These are phyloP conservation scores for Rosa hybrid DNA, from an alignment of 331 rosid genomes.

Conservation along the genomic window DNA sequence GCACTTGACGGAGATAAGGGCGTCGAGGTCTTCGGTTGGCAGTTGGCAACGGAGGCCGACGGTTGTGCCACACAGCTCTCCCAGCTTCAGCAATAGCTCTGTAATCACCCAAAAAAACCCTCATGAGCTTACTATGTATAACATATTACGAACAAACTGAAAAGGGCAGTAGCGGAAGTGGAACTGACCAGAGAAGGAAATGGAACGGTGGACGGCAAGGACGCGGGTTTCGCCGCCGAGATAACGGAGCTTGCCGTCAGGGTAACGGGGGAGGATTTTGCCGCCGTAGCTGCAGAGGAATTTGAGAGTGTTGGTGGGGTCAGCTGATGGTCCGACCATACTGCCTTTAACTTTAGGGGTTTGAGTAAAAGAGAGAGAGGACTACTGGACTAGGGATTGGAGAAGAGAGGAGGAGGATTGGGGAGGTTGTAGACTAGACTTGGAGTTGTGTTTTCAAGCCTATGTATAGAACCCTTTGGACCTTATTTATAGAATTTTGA, in stretches of 20 bases:
- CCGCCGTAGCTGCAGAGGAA: slow-evolving; percentile 94
- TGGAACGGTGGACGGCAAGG: slow-evolving; percentile 68
- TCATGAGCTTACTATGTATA: slow-evolving; percentile 21
- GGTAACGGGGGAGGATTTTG: slow-evolving; percentile 87
- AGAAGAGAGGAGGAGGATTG: background rate
- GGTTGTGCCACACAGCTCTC: slow-evolving; percentile 62
- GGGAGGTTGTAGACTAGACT: slow-evolving; percentile 18
- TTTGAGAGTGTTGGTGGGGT: slow-evolving; percentile 44
- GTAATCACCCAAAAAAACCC: slow-evolving; percentile 26
- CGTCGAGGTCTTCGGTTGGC: slow-evolving; percentile 90
- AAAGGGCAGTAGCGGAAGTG: background rate
- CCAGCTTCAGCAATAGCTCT: slow-evolving; percentile 73
- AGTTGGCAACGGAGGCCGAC: slow-evolving; percentile 84
- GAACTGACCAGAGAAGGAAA: slow-evolving; percentile 71
- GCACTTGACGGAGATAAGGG: slow-evolving; percentile 79
- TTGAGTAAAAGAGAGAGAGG: background rate
- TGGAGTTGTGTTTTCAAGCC: slow-evolving; percentile 66
- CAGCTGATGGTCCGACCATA: slow-evolving; percentile 49
- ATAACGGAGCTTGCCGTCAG: slow-evolving; percentile 95
- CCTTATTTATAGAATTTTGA: slow-evolving; percentile 59
- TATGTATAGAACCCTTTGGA: slow-evolving; percentile 30
- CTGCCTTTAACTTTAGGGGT: slow-evolving; percentile 10
- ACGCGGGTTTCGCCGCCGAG: slow-evolving; percentile 92
- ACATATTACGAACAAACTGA: background rate
- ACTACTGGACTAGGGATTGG: background rate